These are phyloP conservation scores for Aspergillus nanangensis DNA, from an alignment of 495 filamentous ascomycete genomes.

Conservation along the genomic window DNA sequence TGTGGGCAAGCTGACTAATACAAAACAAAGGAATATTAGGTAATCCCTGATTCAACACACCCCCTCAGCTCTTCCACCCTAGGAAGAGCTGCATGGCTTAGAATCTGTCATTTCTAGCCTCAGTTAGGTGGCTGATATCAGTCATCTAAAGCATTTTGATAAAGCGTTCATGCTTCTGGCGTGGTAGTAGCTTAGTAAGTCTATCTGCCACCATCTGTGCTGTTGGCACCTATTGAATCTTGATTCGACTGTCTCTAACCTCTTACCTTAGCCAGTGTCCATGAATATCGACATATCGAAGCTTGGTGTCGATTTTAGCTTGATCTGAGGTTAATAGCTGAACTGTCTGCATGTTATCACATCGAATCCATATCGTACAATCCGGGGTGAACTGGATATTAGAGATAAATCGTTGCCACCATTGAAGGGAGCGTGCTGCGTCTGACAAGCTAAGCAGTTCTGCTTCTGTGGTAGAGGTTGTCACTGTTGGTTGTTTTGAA, in stretches of 20 bases:
- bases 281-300: not conserved
- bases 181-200: no score
- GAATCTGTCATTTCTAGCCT: no score
- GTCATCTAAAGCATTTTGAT: no score
- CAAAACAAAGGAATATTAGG: no score
- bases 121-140: no score
- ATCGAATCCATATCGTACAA: not conserved
- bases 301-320: not conserved
- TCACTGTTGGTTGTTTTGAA: constrained; percentile 17
- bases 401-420: constrained; percentile 6
- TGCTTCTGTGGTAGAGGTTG: constrained; percentile 14
- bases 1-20: no score
- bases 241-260: not conserved
- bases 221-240: not conserved
- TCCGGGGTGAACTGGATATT: not conserved
- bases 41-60: no score
- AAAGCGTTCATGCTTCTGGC: no score
- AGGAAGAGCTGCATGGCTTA: no score
- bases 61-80: no score
- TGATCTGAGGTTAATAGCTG: not conserved
- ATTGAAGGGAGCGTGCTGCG: constrained; percentile 3
- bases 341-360: not conserved
- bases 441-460: constrained; percentile 12
- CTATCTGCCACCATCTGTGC: not conserved
- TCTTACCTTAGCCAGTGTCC: not conserved